Evolutionary conservation across 768 basidiomycete genomes (phyloP).

Genomic region (Chalciporus piperatus): DNA sequence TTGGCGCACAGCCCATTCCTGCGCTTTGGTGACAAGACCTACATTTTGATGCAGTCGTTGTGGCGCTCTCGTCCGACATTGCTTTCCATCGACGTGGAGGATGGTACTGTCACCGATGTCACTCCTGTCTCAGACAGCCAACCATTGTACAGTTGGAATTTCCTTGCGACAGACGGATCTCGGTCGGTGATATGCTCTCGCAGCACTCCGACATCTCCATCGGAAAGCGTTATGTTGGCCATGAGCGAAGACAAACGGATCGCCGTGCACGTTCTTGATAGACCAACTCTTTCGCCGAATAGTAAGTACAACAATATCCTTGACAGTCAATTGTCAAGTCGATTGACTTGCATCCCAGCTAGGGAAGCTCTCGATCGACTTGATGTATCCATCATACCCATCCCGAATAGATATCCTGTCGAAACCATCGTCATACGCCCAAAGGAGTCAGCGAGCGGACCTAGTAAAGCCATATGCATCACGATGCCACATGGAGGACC

Average conservation of each 20-base stretch:
- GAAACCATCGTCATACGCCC: slow-evolving; percentile 55
- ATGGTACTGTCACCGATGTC: slow-evolving; percentile 39
- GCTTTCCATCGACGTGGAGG: slow-evolving; percentile 41
- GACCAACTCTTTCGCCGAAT: slow-evolving; percentile 36
- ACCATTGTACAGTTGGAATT: slow-evolving; percentile 48
- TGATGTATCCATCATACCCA: slow-evolving; percentile 41
- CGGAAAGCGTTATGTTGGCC: slow-evolving; percentile 49
- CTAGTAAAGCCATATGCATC: slow-evolving; percentile 45
- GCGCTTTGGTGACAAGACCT: slow-evolving; percentile 8
- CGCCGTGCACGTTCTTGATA: slow-evolving; percentile 43
- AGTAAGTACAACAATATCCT: slow-evolving; percentile 31
- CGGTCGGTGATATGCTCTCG: slow-evolving; percentile 45
- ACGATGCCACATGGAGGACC: slow-evolving; percentile 64
- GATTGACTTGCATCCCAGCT: slow-evolving; percentile 32
- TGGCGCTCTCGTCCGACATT: slow-evolving; percentile 56
- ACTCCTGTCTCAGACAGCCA: slow-evolving; percentile 12
- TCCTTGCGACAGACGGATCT: slow-evolving; percentile 48
- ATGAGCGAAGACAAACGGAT: slow-evolving; percentile 19
- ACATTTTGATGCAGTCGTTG: slow-evolving; percentile 41
- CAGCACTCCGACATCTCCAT: slow-evolving; percentile 46
- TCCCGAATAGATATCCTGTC: slow-evolving; percentile 48
- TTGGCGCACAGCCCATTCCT: slow-evolving; percentile 45
- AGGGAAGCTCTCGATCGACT: slow-evolving; percentile 40
- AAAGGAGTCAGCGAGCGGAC: slow-evolving; percentile 13
- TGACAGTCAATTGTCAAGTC: background rate